Base-by-base conservation (phyloP, 805 yeast genomes). In the Pichia rugopelliculosa region DNA sequence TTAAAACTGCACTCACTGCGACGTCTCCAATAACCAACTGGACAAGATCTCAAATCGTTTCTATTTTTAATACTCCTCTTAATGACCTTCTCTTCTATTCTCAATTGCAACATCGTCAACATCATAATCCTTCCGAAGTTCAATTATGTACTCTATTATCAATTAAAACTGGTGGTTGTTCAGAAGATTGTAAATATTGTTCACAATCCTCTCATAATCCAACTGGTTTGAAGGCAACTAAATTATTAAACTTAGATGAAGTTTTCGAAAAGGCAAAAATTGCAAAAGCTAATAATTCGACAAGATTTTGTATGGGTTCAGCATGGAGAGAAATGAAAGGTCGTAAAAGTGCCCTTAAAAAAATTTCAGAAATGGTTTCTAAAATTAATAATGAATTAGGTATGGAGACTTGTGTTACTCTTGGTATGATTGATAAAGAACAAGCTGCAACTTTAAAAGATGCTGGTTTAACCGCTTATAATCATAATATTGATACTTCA, bases 281-380 rank as follows among this genome's bases (percentile, higher is more conserved):
- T 44, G 90, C 93, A 12, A 80, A 82, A 56, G 67, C 56, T 6
- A 83, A 84, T 53, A 91, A 91, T 0, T 75, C 84, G 1, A 85
- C 93, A 0, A 70, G 93, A 53, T 85, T 85, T 59, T 85, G 93
- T 60, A 76, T 85, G 80, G 93, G 93, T 41, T 87, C 91, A 11
- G 93, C 93, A 2, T 86, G 91, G 93, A 74, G 93, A 61, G 91
- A 84, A 52, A 85, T 85, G 93, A 69, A 70, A 42, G 91, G 93
- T 17, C 70, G 93, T 42, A 84, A 82, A 61, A 74, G 79, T 17
- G 87, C 84, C 1, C 59, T 85, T 52, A 76, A 73, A 49, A 76
- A 70, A 51, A 82, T 85, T 48, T 68, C 77, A 23, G 75, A 77
- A 44, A 84, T 85, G 90, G 80, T 85, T 30, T 60, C 68, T 25